Conservation (phyloP, 352 stramenopile genomes). For the Globisporangium apiculatum region DNA sequence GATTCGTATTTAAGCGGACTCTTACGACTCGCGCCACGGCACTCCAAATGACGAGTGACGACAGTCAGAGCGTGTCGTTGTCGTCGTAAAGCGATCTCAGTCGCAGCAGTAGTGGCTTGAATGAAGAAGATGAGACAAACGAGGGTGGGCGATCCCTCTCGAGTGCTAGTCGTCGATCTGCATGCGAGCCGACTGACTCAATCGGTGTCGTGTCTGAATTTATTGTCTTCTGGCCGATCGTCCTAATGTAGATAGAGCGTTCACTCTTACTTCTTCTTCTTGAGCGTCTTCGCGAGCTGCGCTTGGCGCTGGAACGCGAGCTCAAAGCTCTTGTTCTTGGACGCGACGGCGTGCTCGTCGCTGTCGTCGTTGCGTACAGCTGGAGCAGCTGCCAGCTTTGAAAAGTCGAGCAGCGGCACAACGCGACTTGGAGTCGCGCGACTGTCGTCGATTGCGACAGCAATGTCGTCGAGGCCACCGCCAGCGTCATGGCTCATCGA, state of each 20-base stretch:
- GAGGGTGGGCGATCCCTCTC: no score
- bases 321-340: constrained; percentile 27
- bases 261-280: constrained; percentile 23
- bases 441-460: no score
- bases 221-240: background rate
- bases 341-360: background rate
- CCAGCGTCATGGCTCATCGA: no score
- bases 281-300: constrained; percentile 42
- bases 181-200: background rate
- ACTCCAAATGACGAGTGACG: background rate
- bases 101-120: no score
- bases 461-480: background rate
- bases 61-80: background rate
- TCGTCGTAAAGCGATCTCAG: background rate
- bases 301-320: constrained; percentile 39
- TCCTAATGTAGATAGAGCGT: no score
- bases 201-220: background rate
- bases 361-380: background rate
- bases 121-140: no score
- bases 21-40: no score
- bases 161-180: background rate
- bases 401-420: constrained; percentile 25
- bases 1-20: constrained; percentile 10
- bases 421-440: background rate
- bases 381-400: constrained; percentile 10